Conservation (phyloP, 2,329 filamentous ascomycete genomes). For the Penicillium decumbens region DNA sequence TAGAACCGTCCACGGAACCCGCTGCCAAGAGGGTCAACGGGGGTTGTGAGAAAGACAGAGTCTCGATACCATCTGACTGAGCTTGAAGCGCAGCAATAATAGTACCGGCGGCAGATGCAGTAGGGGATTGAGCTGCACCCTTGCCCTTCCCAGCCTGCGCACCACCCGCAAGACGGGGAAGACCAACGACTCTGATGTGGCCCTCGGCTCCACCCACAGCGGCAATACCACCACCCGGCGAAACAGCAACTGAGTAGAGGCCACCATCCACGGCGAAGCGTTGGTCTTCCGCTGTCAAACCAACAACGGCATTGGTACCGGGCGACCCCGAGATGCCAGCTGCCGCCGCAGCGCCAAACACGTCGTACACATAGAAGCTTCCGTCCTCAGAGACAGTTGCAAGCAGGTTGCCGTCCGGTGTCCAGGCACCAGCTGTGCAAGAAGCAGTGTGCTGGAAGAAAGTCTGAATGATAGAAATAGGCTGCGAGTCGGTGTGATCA, state of each 20-base stretch:
- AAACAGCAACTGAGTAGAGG: slow-evolving; percentile 79
- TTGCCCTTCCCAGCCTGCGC: slow-evolving; percentile 49
- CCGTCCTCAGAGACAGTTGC: slow-evolving; percentile 86
- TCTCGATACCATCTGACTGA: slow-evolving; percentile 75
- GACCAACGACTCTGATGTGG: slow-evolving; percentile 74
- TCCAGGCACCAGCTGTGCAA: slow-evolving; percentile 89
- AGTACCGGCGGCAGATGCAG: slow-evolving; percentile 53
- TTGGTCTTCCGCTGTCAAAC: slow-evolving; percentile 74
- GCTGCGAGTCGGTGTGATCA: slow-evolving; percentile 58
- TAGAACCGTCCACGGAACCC: slow-evolving; percentile 62
- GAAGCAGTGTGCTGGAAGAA: slow-evolving; percentile 86
- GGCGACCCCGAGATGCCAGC: slow-evolving; percentile 55
- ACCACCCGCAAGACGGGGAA: slow-evolving; percentile 59
- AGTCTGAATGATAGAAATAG: slow-evolving; percentile 78
- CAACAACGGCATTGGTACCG: slow-evolving; percentile 63
- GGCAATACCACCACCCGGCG: slow-evolving; percentile 71
- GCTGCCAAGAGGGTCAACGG: slow-evolving; percentile 59
- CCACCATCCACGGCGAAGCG: slow-evolving; percentile 89
- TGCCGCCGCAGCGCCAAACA: slow-evolving; percentile 72
- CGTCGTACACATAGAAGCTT: slow-evolving; percentile 87
- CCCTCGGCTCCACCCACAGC: slow-evolving; percentile 86
- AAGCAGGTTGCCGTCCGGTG: slow-evolving; percentile 76
- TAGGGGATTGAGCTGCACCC: slow-evolving; percentile 34
- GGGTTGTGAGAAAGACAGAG: slow-evolving; percentile 59
- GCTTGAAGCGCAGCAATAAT: slow-evolving; percentile 81